These are phyloP conservation scores for Dissophora globulifera DNA, from an alignment of 192 early-diverging fungal genomes.

Conservation along the genomic window DNA sequence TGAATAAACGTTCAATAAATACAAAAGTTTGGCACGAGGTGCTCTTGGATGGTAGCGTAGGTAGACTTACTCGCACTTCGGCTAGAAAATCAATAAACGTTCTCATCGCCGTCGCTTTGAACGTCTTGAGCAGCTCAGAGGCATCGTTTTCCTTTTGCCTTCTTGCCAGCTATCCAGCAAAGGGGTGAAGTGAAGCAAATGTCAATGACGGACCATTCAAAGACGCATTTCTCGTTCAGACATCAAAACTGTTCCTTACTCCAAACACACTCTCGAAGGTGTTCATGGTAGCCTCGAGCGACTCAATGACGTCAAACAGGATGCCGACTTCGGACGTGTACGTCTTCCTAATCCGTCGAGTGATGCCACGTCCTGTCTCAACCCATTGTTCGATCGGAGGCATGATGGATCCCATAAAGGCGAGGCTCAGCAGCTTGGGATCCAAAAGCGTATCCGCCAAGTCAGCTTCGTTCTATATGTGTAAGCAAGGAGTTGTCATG, in stretches of 20 bases:
- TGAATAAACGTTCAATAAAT: neutral
- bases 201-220: no score
- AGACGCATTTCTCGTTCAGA: no score
- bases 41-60: neutral
- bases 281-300: slow-evolving; percentile 46
- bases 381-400: slow-evolving; percentile 54
- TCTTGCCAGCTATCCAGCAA: slow-evolving; percentile 51
- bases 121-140: slow-evolving; percentile 58
- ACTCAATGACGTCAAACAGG: slow-evolving; percentile 46
- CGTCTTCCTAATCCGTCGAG: slow-evolving; percentile 23
- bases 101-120: slow-evolving; percentile 62
- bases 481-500: no score
- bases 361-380: slow-evolving; percentile 31
- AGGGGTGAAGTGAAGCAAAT: no score
- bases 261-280: slow-evolving; percentile 54
- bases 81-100: slow-evolving; percentile 76
- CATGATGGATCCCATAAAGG: slow-evolving; percentile 54
- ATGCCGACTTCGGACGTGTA: slow-evolving; percentile 44
- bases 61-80: slow-evolving; percentile 71
- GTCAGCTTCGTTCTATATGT: slow-evolving; percentile 70
- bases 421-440: slow-evolving; percentile 39
- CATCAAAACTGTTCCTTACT: no score
- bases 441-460: slow-evolving; percentile 69
- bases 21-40: neutral
- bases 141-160: slow-evolving; percentile 55